Conservation (phyloP, 2,329 filamentous ascomycete genomes). For the Phaeosphaeriaceae sp. region DNA sequence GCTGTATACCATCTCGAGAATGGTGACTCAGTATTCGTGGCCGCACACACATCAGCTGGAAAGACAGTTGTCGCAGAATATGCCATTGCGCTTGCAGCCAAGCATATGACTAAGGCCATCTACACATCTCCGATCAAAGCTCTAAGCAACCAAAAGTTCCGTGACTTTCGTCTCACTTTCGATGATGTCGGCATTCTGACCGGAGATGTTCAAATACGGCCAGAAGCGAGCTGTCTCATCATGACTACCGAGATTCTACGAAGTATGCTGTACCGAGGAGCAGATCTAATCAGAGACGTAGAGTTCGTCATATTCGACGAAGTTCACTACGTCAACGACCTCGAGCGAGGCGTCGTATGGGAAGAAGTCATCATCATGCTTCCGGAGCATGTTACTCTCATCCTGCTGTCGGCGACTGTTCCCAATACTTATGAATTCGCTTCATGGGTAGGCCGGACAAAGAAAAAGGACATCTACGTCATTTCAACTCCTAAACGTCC, state of each 20-base stretch:
- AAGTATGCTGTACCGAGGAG: conserved; percentile 97
- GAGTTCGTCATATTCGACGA: conserved; percentile 99
- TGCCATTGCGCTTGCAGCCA: conserved; percentile 93
- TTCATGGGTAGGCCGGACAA: conserved; percentile 96
- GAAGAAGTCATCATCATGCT: conserved; percentile 99
- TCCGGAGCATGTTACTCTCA: conserved; percentile 94
- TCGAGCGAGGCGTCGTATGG: conserved; percentile 96
- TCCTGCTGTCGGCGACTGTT: conserved; percentile 92
- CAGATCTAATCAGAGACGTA: conserved; percentile 94
- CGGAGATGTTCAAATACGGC: conserved; percentile 96
- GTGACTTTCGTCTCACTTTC: conserved; percentile 88
- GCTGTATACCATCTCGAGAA: conserved; percentile 96
- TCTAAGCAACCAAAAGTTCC: conserved; percentile 97
- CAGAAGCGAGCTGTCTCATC: conserved; percentile 96
- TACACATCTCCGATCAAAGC: conserved; percentile 99
- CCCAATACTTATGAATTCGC: conserved; percentile 98
- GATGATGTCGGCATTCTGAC: conserved; percentile 97
- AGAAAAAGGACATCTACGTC: conserved; percentile 98
- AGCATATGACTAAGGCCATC: conserved; percentile 99
- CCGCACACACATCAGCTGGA: conserved; percentile 94
- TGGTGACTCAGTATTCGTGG: conserved; percentile 96
- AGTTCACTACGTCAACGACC: conserved; percentile 97
- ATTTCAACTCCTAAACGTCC: conserved; percentile 96
- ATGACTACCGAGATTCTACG: conserved; percentile 99
- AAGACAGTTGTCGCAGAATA: conserved; percentile 99